Conservation (phyloP, 2,329 filamentous ascomycete genomes). For the Teratosphaeriaceae sp. region DNA sequence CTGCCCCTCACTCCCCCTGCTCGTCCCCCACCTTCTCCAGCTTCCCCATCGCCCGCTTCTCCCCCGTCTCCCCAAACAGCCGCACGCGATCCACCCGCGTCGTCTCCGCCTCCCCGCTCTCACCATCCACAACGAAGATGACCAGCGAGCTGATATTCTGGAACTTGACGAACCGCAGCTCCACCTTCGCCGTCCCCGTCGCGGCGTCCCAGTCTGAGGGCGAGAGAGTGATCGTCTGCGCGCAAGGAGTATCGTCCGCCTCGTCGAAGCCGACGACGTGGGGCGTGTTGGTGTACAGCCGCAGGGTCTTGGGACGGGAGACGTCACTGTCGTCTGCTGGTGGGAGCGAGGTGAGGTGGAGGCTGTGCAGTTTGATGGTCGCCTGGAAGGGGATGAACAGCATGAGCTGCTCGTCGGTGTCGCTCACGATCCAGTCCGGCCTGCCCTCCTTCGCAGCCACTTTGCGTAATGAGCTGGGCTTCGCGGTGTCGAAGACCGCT, state of each 20-base stretch:
- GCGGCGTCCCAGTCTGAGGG: conserved; percentile 64
- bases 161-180: conserved; percentile 91
- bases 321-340: conserved; percentile 61
- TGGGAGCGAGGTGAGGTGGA: conserved; percentile 77
- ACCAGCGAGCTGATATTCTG: conserved; percentile 85
- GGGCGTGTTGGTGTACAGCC: conserved; percentile 80
- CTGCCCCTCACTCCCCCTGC: too few relatives aligned
- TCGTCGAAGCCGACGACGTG: conserved; percentile 94
- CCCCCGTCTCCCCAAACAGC: conserved; percentile 80
- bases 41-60: conserved; percentile 90
- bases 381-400: conserved; percentile 86
- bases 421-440: conserved; percentile 87
- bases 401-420: conserved; percentile 95
- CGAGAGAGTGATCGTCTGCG: conserved; percentile 70
- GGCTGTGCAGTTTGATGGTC: conserved; percentile 80
- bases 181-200: conserved; percentile 45
- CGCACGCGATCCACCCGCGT: conserved; percentile 73
- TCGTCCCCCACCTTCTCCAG: conserved; percentile 89
- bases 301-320: conserved; percentile 74
- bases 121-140: conserved; percentile 75
- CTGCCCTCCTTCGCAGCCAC: conserved; percentile 45
- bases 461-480: conserved; percentile 53
- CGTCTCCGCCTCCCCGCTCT: conserved; percentile 72
- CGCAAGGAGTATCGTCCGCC: conserved; percentile 76
- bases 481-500: conserved; percentile 64